Conservation (phyloP, 2,329 filamentous ascomycete genomes). For the Fonsecaea erecta region DNA sequence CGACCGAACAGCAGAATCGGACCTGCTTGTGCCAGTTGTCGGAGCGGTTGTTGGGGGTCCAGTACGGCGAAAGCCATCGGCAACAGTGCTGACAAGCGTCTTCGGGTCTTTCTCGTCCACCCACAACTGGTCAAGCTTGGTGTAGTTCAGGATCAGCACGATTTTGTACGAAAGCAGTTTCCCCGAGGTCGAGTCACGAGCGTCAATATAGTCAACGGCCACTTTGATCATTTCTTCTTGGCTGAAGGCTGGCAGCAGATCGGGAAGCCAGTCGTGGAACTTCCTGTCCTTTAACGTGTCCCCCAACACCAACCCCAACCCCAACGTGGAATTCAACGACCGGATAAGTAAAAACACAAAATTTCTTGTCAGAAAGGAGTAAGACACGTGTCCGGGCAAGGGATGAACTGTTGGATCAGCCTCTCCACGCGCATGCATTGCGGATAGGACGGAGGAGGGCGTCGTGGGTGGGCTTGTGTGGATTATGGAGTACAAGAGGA, state of each 20-base stretch:
- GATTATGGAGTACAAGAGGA: too few relatives aligned
- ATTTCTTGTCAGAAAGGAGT: too few relatives aligned
- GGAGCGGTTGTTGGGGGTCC: constrained; percentile 76
- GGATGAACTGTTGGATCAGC: too few relatives aligned
- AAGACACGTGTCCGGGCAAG: too few relatives aligned
- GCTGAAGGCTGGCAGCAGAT: constrained; percentile 75
- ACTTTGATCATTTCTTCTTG: constrained; percentile 88
- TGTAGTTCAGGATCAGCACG: constrained; percentile 92
- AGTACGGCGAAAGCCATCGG: constrained; percentile 90
- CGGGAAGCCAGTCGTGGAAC: constrained; percentile 96
- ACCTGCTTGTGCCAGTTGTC: constrained; percentile 93
- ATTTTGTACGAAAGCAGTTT: constrained; percentile 92
- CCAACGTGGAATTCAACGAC: too few relatives aligned
- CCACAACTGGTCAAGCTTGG: constrained; percentile 75
- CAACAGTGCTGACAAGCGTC: constrained; percentile 79
- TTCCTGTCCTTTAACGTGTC: too few relatives aligned
- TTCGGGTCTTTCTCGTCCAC: constrained; percentile 74
- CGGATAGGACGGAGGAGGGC: too few relatives aligned
- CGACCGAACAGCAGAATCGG: constrained; percentile 86
- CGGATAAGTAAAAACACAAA: too few relatives aligned
- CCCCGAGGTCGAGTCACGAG: constrained; percentile 83
- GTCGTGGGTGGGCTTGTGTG: too few relatives aligned
- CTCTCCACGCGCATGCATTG: too few relatives aligned
- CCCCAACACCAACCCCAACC: too few relatives aligned
- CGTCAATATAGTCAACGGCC: constrained; percentile 91